A percentile compares a stretch with the other conserved stretches of the same genome.
These are phyloP conservation scores for Kodamaea ohmeri DNA, from an alignment of 1,139 yeast species.

Conservation along the genomic window DNA sequence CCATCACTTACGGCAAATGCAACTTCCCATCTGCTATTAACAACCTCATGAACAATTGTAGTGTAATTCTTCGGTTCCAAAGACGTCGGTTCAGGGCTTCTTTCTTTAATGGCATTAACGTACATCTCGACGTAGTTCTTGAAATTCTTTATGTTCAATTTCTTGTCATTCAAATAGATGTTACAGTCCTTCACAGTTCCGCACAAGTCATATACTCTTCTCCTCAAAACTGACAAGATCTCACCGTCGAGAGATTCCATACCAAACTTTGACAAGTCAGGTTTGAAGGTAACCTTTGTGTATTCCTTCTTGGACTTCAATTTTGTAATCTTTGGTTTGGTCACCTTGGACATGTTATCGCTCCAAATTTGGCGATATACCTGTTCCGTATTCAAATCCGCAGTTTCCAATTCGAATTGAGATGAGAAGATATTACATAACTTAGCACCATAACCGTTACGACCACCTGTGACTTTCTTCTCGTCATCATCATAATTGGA, in stretches of 20 bases:
- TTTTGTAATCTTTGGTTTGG: slow-evolving; percentile 69
- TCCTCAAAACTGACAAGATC: slow-evolving; percentile 74
- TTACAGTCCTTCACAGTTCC: slow-evolving; percentile 89
- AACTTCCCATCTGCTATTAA: slow-evolving; percentile 83
- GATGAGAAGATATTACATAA: slow-evolving; percentile 88
- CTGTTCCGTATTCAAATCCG: slow-evolving; percentile 63
- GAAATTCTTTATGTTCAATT: slow-evolving; percentile 68
- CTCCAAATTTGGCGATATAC: slow-evolving; percentile 82
- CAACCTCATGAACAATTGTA: slow-evolving; percentile 74
- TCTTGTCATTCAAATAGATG: slow-evolving; percentile 75
- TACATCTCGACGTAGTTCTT: slow-evolving; percentile 89
- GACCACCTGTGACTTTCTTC: slow-evolving; percentile 96
- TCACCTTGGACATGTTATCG: slow-evolving; percentile 76
- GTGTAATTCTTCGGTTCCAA: slow-evolving; percentile 35
- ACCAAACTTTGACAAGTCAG: slow-evolving; percentile 80
- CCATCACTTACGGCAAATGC: slow-evolving; percentile 96
- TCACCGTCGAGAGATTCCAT: slow-evolving; percentile 84
- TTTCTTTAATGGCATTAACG: slow-evolving; percentile 60
- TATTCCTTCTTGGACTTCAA: slow-evolving; percentile 66
- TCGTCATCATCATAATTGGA: slow-evolving; percentile 95
- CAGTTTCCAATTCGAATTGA: slow-evolving; percentile 84
- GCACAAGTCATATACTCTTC: slow-evolving; percentile 94
- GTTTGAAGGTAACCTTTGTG: slow-evolving; percentile 85
- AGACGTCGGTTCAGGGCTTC: slow-evolving; percentile 28
- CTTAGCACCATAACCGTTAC: slow-evolving; percentile 98